Conservation (phyloP, 257 asterid species). For the Gardenia jasminoides region DNA sequence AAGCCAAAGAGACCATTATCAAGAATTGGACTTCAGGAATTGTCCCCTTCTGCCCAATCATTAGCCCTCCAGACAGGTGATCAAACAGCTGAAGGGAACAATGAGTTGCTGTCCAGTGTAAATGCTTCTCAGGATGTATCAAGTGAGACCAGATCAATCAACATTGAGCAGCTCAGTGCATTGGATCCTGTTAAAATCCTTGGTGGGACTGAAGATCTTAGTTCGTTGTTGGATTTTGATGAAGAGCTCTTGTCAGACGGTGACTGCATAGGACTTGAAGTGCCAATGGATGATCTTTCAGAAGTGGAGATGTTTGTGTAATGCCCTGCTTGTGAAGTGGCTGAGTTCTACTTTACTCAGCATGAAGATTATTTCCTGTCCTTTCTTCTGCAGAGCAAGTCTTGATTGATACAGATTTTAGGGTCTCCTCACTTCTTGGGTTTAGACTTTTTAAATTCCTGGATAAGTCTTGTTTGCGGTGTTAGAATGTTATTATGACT, state of each 20-base stretch:
- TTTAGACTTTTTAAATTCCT: too few species aligned
- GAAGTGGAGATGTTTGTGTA: neutral
- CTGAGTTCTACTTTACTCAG: neutral
- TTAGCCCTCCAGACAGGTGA: neutral
- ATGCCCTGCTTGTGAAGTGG: neutral
- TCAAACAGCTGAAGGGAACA: neutral
- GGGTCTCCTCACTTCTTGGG: neutral
- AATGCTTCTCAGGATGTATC: neutral
- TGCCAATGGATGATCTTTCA: constrained; percentile 9
- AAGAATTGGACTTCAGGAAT: neutral
- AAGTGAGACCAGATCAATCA: neutral
- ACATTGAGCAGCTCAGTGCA: neutral
- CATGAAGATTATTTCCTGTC: neutral
- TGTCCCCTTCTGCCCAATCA: neutral
- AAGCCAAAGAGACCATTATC: neutral
- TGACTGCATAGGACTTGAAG: neutral
- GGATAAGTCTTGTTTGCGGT: neutral
- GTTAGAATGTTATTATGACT: neutral
- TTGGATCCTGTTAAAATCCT: neutral
- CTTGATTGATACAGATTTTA: neutral
- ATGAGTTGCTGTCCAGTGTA: neutral
- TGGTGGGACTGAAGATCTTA: neutral
- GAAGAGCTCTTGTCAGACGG: neutral
- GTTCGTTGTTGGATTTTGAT: neutral
- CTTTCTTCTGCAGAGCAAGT: neutral